Evolutionary conservation across 1,139 yeast genomes (phyloP), one percentile per base, ranked within the genome.

Genomic region (Diutina sp.): DNA sequence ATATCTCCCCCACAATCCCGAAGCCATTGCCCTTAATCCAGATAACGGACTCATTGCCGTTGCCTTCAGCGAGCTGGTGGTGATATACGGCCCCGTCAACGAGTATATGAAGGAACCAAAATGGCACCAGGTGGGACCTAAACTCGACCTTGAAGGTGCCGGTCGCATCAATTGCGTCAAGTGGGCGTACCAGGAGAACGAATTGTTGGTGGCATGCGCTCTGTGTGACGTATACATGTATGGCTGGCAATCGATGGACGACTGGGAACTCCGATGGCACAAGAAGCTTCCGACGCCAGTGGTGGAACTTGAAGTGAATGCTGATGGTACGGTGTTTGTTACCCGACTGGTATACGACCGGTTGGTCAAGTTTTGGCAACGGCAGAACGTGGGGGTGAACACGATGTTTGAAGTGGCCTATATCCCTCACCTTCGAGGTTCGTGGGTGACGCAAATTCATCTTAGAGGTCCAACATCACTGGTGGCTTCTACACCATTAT

Each of bases 361-460:
- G 55, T 71, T 85, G 14, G 83, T 88, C 44, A 89, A 88, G 65
- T 76, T 90, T 4, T 91, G 97, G 96, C 77, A 84, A 55, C 73
- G 97, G 54, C 73, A 84, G 4, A 80, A 86, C 12, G 69, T 84
- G 63, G 93, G 77, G 48, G 85, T 82, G 29, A 78, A 80, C 57
- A 79, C 87, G 4, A 76, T 83, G 30, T 90, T 90, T 67, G 96
- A 87, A 63, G 72, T 90, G 61, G 72, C 83, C 0, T 85, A 87
- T 63, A 69, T 90, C 29, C 78, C 82, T 14, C 96, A 88, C 64
- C 83, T 85, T 0, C 66, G 58, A 18, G 66, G 66, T 1, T 62
- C 77, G 0, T 77, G 78, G 57, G 82, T 90, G 2, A 74, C 82
- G 0, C 73, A 76, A 52, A 67, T 50, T 32, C 53, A 50, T 16